Base-by-base conservation (phyloP, 768 basidiomycete species). In the Clitopilus hobsonii region DNA sequence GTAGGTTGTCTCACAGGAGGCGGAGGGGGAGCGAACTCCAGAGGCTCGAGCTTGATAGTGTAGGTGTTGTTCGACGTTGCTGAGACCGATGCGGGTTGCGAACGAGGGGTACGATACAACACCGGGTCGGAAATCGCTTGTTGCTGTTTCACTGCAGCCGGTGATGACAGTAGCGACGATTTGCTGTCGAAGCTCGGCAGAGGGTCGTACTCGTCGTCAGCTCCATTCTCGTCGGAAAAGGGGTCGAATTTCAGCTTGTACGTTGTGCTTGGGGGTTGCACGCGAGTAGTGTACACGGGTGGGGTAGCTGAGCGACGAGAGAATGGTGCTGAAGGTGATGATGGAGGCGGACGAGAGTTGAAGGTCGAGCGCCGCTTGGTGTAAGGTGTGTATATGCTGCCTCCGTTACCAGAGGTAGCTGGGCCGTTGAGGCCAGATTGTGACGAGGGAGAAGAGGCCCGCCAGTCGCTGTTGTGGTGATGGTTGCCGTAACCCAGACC, bases 191-290 rank as follows among this genome's bases (percentile, higher is more conserved):
- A 45, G 18, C 41, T 45, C 22, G 41, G 41, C 22, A 45, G 18
- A 10, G 41, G 41, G 41, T 45, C 41, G 41, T 45, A 45, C 41
- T 18, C 41, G 41, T 45, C 41, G 18, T 45, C 41, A 45, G 22
- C 41, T 5, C 41, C 41, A 51, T 56, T 50, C 26, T 61, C 62
- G 56, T 65, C 63, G 0, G 57, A 58, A 54, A 65, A 65, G 30
- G 63, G 63, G 38, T 65, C 63, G 57, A 65, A 65, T 16, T 58
- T 61, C 20, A 56, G 41, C 41, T 45, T 58, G 53, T 55, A 53
- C 13, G 55, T 56, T 0, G 56, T 48, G 56, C 55, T 54, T 29
- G 53, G 52, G 2, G 57, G 54, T 14, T 59, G 51, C 3, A 54
- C 55, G 53, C 38, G 55, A 54, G 28, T 32, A 26, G 8, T 16